Base-by-base conservation (phyloP, 179 eudicot species). In the Beta macrorhiza region DNA sequence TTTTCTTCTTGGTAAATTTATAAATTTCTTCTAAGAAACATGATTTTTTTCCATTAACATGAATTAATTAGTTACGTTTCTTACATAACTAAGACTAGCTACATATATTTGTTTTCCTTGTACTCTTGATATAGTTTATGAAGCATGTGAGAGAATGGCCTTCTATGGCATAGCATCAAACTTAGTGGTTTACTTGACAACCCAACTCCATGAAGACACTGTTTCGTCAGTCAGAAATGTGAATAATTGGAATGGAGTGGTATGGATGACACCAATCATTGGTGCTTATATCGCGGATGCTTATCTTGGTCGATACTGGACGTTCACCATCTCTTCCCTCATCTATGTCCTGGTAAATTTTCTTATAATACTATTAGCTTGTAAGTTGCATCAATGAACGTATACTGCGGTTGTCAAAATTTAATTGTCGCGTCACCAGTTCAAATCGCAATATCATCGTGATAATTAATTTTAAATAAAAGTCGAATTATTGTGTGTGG, bases 91-190 rank as follows among this genome's bases (percentile, higher is more conserved):
- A 19, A 45, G 5, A 17, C 14, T 37, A 17, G 25, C 45, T 42
- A 69, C 11, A 69, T 42, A 0, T 12, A 44, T 68, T n/a, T 44
- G 53, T 15, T 13, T 71, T 47, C 4, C 17, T 71, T n/a, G 2
- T 52, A 15, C 44, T 11, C 45, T 52, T 52, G 37, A 67, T 20
- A 65, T 73, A 94, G 97, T 85, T 10, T 94, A 94, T 79, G 98
- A 94, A 86, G 91, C 91, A 74, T 93, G 90, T 80, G 98, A 94
- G 80, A 91, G 98, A 67, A 90, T 94, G 98, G 97, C 98, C 0
- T 94, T 90, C 65, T 93, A 94, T 71, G 98, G 92, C 22, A 89
- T 94, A 78, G 96, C 98, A 22, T 86, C 98, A 25, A 94, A 94
- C 64, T 83, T 94, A 74, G 97, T 93, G 75, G 93, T 93, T 14